Conservation (phyloP, 78 protist species). For the Polysphondylium violaceum region DNA sequence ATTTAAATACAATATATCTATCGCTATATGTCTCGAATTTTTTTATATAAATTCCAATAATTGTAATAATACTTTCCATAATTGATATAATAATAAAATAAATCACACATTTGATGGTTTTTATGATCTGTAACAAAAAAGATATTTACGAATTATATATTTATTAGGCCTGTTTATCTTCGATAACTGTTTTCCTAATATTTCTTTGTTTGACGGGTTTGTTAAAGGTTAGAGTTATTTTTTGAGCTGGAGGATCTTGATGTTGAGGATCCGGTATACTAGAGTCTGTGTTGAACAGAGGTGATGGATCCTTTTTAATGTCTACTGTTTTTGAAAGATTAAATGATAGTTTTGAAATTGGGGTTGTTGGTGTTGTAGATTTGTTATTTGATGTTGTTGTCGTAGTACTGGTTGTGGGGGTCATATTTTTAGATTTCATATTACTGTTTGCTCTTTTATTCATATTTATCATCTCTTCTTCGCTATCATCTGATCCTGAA, state of each 20-base stretch:
- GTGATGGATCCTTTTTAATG: not conserved
- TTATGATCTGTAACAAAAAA: not conserved
- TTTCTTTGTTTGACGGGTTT: constrained; percentile 30
- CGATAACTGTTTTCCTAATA: constrained; percentile 28
- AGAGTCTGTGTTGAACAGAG: not conserved
- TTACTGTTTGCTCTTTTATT: constrained; percentile 19
- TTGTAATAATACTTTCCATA: not conserved
- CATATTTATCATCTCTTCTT: not conserved
- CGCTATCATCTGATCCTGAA: constrained; percentile 1
- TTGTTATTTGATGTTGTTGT: not conserved
- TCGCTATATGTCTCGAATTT: not conserved
- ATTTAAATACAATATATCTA: not conserved
- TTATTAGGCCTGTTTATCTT: constrained; percentile 10
- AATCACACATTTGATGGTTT: not conserved
- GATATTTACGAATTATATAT: not conserved
- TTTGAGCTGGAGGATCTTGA: too few relatives aligned
- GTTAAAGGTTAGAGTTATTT: constrained; percentile 1
- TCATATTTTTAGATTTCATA: not conserved
- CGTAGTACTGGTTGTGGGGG: too few relatives aligned
- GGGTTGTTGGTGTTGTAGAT: not conserved
- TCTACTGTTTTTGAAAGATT: not conserved
- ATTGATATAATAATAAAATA: not conserved
- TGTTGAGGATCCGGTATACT: too few relatives aligned
- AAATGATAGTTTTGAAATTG: not conserved
- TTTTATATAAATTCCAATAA: not conserved